Base-by-base conservation (phyloP, 1,284 basidiomycete species). In the Exsudoporus floridanus region DNA sequence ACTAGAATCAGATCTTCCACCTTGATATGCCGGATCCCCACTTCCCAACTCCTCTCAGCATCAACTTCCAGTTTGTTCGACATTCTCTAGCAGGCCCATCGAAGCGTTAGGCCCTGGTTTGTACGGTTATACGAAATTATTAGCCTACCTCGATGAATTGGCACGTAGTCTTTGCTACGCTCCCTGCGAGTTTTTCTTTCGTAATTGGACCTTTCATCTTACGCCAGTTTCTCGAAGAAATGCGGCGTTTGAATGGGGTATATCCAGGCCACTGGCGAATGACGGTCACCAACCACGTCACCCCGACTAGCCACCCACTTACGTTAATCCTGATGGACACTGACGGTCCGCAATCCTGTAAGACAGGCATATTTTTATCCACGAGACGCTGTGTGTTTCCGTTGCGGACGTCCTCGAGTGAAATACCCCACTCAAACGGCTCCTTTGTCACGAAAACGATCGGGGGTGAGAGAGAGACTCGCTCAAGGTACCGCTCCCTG, bases 221-320 rank as follows among this genome's bases (percentile, higher is more conserved):
- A 18, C 80, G 76, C 67, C 86, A 88, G 65, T 89, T 84, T 62
- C 81, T 80, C 3, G 85, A 88, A 12, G 84, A 82, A 55, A 88
- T 86, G 63, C 86, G 85, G 41, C 80, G 73, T 58, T 79, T 83
- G 82, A 83, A 88, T 44, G 79, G 76, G 30, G 78, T 70, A 64
- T 88, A 88, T 4, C 86, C 85, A n/a, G 83, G 83, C 86, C 87
- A 89, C 86, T 88, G 33, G 16, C 25, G 37, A 13, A 4, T n/a
- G 27, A 36, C 45, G 14, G 8, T 27, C 21, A 19, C 46, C 31
- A 46, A 12, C 27, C 18, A 9, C 19, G 31, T 30, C 39, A 33
- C 44, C 48, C 33, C 35, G 34, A 10, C 19, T n/a, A 12, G 7
- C 19, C 46, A 25, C 68, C 56, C 54, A 83, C 84, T 74, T 81